phyloP scores from a whole-genome alignment of 495 filamentous ascomycete genomes.

The Penicillium lividum region DNA sequence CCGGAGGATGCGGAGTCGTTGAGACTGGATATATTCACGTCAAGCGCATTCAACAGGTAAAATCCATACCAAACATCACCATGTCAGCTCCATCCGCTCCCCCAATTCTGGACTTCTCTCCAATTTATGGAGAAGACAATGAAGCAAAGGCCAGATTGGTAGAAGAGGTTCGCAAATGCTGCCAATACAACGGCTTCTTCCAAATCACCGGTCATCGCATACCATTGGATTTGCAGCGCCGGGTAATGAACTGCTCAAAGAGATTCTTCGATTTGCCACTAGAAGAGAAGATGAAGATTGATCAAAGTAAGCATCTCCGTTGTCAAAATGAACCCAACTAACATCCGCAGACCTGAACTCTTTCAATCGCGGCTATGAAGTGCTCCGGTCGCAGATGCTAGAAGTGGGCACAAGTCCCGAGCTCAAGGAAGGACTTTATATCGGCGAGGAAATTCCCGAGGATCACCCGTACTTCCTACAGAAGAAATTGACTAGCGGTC shows the following conservation, averaged over 20 bases:
- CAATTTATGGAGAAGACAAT: slow-evolving; percentile 33
- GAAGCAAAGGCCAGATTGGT: slow-evolving; percentile 35
- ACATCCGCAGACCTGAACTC: slow-evolving; percentile 29
- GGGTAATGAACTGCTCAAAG: slow-evolving; percentile 40
- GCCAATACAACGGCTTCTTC: slow-evolving; percentile 52
- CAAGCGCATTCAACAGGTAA: background rate
- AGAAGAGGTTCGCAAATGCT: slow-evolving; percentile 32
- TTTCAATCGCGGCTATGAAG: slow-evolving; percentile 53
- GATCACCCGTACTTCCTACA: slow-evolving; percentile 41
- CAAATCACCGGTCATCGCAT: slow-evolving; percentile 51
- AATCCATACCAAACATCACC: background rate
- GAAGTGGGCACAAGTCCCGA: slow-evolving; percentile 48
- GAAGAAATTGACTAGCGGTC: slow-evolving; percentile 41
- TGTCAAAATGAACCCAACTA: slow-evolving; percentile 6
- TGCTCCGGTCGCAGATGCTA: slow-evolving; percentile 51
- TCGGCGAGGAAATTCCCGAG: slow-evolving; percentile 46
- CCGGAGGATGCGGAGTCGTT: slow-evolving; percentile 1
- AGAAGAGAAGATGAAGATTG: slow-evolving; percentile 52
- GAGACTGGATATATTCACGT: slow-evolving; percentile 11
- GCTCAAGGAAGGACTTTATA: slow-evolving; percentile 53
- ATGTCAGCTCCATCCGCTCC: slow-evolving; percentile 29
- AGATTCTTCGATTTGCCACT: slow-evolving; percentile 53
- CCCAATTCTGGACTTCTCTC: slow-evolving; percentile 39
- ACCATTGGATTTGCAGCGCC: slow-evolving; percentile 30
- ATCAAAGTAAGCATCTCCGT: slow-evolving; percentile 32